Evolutionary conservation across 306 rosid species (phyloP).

Genomic region (Vachellia pachyceras): DNA sequence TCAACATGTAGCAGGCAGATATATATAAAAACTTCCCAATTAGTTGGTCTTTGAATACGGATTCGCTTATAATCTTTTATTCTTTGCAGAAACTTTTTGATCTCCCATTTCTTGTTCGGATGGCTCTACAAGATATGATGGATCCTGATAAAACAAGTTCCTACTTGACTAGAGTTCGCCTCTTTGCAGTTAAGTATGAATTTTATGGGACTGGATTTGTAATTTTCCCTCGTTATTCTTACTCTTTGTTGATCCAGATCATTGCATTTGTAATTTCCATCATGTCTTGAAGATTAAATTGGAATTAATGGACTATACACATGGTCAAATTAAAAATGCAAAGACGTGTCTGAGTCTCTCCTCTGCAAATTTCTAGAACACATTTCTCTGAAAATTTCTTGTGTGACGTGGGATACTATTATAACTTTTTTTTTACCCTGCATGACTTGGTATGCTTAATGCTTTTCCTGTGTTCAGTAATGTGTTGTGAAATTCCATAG

Average conservation of each 20-base stretch:
- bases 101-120: conserved; percentile 22
- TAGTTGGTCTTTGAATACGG: background rate
- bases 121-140: conserved; percentile 26
- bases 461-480: background rate
- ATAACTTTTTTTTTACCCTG: background rate
- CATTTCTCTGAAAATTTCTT: background rate
- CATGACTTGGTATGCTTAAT: background rate
- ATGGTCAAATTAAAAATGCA: background rate
- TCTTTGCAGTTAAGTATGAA: conserved; percentile 12
- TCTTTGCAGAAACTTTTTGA: conserved; percentile 12
- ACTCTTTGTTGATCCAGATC: background rate
- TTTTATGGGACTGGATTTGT: background rate
- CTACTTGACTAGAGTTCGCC: conserved; percentile 19
- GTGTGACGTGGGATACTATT: background rate
- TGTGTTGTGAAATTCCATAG: background rate
- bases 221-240: background rate
- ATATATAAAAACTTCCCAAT: background rate
- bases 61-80: background rate
- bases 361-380: background rate
- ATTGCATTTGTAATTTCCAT: background rate
- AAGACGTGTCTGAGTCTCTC: background rate
- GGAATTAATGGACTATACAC: background rate
- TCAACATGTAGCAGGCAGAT: background rate
- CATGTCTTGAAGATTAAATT: background rate
- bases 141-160: conserved; percentile 22